Evolutionary conservation across 257 asterid species (phyloP).

Genomic region (Primulina tabacum): DNA sequence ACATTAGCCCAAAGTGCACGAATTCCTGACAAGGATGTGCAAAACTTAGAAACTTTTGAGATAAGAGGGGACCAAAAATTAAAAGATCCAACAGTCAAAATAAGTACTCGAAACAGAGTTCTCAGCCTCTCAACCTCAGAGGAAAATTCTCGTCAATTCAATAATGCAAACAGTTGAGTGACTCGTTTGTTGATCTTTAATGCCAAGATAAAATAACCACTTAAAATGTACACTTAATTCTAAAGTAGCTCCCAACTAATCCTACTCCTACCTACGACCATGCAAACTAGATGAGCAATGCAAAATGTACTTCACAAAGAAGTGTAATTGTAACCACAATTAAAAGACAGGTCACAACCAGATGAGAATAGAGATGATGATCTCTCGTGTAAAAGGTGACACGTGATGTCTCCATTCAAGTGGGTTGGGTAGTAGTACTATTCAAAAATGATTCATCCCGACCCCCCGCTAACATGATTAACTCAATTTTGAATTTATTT

Average conservation of each 20-base stretch:
- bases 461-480: no score
- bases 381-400: no score
- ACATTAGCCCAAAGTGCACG: background rate
- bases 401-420: no score
- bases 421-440: no score
- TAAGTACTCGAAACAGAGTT: background rate
- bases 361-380: no score
- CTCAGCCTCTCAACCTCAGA: background rate
- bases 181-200: background rate
- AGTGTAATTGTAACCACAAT: background rate
- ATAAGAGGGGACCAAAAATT: background rate
- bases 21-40: background rate
- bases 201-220: slow-evolving; percentile 1
- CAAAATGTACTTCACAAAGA: background rate
- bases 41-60: no score
- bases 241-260: slow-evolving; percentile 5
- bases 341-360: no score
- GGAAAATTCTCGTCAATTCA: no score
- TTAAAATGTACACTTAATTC: no score
- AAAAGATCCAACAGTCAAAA: background rate
- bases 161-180: slow-evolving; percentile 2
- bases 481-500: no score
- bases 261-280: slow-evolving; percentile 28
- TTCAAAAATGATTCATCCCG: no score
- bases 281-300: background rate